These are phyloP conservation scores for Trichosporon inkin DNA, from an alignment of 1,284 basidiomycete genomes.

Conservation along the genomic window DNA sequence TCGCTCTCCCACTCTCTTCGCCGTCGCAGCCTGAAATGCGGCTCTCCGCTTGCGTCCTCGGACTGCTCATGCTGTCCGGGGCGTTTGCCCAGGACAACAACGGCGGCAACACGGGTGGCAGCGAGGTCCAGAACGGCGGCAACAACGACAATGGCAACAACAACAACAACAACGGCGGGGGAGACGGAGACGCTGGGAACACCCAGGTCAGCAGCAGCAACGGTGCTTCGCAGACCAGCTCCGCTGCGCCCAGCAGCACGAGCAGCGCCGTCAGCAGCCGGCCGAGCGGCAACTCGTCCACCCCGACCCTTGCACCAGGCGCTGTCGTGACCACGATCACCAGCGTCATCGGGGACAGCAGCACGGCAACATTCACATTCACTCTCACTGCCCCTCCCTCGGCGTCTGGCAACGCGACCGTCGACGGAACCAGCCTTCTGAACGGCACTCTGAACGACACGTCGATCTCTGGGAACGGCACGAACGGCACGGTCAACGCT, in stretches of 20 bases:
- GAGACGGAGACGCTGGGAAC: neutral
- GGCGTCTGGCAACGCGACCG: slow-evolving; percentile 2
- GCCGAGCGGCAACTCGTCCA: neutral
- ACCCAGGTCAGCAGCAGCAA: neutral
- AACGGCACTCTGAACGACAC: slow-evolving; percentile 25
- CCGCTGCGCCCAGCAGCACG: slow-evolving; percentile 8
- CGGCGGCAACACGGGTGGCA: neutral
- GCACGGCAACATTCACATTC: slow-evolving; percentile 34
- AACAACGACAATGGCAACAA: neutral
- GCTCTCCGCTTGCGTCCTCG: slow-evolving; percentile 7
- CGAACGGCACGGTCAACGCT: slow-evolving; percentile 22
- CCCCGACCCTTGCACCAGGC: neutral
- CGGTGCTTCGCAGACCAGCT: neutral
- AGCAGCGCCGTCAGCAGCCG: slow-evolving; percentile 1
- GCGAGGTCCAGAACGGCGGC: neutral
- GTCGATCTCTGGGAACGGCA: slow-evolving; percentile 28
- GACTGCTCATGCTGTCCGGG: neutral
- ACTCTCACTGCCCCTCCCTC: slow-evolving; percentile 35
- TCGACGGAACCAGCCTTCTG: slow-evolving; percentile 10
- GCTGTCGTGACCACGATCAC: slow-evolving; percentile 34
- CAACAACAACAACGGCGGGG: neutral
- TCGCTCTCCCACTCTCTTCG: neutral
- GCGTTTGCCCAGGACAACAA: slow-evolving; percentile 14
- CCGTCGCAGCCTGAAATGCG: slow-evolving; percentile 11
- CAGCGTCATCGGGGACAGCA: slow-evolving; percentile 27